phyloP scores from a whole-genome alignment of 2,329 filamentous ascomycete genomes.

The Talaromyces sp. region DNA sequence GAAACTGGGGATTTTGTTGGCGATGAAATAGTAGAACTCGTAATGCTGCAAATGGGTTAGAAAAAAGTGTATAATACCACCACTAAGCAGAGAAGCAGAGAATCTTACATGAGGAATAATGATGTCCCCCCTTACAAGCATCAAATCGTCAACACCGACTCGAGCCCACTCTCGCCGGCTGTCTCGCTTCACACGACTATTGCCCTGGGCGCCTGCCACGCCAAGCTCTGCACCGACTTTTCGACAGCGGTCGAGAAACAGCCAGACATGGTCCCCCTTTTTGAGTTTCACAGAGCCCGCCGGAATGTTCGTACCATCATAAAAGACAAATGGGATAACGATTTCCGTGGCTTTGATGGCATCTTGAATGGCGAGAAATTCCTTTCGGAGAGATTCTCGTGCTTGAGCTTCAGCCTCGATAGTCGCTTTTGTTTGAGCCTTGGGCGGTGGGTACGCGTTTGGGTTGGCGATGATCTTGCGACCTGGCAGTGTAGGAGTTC shows the following conservation, averaged over 20 bases:
- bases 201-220: slow-evolving; percentile 56
- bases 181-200: slow-evolving; percentile 45
- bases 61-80: background rate
- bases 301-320: slow-evolving; percentile 85
- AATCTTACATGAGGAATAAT: slow-evolving; percentile 83
- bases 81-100: background rate
- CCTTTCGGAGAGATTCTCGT: slow-evolving; percentile 65
- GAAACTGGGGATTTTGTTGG: slow-evolving; percentile 63
- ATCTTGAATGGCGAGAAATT: slow-evolving; percentile 79
- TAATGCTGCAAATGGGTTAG: slow-evolving; percentile 62
- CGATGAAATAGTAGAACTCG: slow-evolving; percentile 94
- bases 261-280: slow-evolving; percentile 89
- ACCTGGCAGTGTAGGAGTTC: slow-evolving; percentile 19
- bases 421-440: slow-evolving; percentile 68
- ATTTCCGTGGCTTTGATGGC: slow-evolving; percentile 85
- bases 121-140: slow-evolving; percentile 83
- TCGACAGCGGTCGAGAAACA: slow-evolving; percentile 84
- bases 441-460: slow-evolving; percentile 53
- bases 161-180: slow-evolving; percentile 80
- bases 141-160: slow-evolving; percentile 89
- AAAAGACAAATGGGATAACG: slow-evolving; percentile 90
- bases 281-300: slow-evolving; percentile 79
- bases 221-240: slow-evolving; percentile 83
- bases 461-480: slow-evolving; percentile 40
- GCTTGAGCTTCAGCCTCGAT: slow-evolving; percentile 74